Base-by-base conservation (phyloP, 2,329 filamentous ascomycete genomes). In the Epichloe typhina region DNA sequence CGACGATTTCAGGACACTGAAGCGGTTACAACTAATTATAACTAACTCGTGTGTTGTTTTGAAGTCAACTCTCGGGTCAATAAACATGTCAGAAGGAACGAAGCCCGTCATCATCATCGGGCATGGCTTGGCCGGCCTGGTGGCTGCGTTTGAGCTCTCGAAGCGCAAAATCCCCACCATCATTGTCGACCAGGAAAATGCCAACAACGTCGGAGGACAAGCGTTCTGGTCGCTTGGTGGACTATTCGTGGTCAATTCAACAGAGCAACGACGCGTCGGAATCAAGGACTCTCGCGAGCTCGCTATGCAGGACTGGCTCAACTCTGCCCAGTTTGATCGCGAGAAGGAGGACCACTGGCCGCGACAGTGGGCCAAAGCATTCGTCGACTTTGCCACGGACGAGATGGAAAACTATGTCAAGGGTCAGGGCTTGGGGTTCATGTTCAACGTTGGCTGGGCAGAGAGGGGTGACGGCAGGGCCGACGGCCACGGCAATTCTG, bases 151-250 rank as follows among this genome's bases (percentile, higher is more conserved):
- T 56, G 77, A 81, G 64, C 71, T 81, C 6, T 66, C 72, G 13
- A 66, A 71, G 58, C 73, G 69, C 52, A 65, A 69, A 47, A 65
- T 80, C n/a, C 71, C 69, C 2, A 69, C 69, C 37, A 52, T 80
- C 46, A 62, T 81, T 41, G 49, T 82, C 47, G 79, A 82, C 63
- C 79, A 82, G 59, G 79, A 82, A 59, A 76, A 74, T 52, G 69
- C 67, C 33, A 62, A 69, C 54, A 80, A 71, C 56, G 67, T 82
- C 9, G 79, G 79, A 52, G 79, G 79, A 2, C 79, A 82, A 62
- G 79, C 79, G 6, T 82, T 81, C 60, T 82, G 78, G 77, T 82
- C 79, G 3, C 71, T 82, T 1, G 79, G 79, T 36, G 79, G 79
- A 37, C 61, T 82, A 26, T 82, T 82, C 65, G 70, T 74, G 63